phyloP scores from a whole-genome alignment of 176 grass and related monocot species.

The Hyparrhenia diplandra region DNA sequence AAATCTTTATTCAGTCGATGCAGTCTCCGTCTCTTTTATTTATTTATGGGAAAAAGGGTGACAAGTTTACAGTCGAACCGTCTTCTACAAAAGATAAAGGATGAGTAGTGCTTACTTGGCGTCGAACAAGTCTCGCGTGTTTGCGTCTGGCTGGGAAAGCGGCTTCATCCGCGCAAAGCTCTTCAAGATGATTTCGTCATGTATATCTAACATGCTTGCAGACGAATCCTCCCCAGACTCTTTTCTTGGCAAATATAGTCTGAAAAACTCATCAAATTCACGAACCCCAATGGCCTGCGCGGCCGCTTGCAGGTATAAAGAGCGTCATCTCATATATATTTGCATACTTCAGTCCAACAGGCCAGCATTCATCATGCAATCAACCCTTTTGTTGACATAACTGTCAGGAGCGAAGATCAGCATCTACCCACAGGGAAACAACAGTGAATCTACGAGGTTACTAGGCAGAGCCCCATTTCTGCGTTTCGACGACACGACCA shows the following conservation, averaged over 20 bases:
- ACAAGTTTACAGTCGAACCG: not conserved
- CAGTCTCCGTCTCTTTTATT: conserved; percentile 51
- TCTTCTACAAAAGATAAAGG: conserved; percentile 2
- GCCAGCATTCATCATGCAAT: conserved; percentile 76
- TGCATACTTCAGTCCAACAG: conserved; percentile 70
- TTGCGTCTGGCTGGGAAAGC: conserved; percentile 70
- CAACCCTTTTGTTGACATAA: conserved; percentile 71
- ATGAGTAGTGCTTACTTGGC: conserved; percentile 63
- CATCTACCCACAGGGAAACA: conserved; percentile 95
- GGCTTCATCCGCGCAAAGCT: conserved; percentile 63
- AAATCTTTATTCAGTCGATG: conserved; percentile 62
- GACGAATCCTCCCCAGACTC: conserved; percentile 9
- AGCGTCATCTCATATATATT: conserved; percentile 69
- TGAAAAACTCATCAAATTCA: conserved; percentile 85
- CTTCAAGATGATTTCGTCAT: conserved; percentile 49
- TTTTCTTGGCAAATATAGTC: conserved; percentile 39
- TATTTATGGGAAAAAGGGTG: not conserved
- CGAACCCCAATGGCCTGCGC: conserved; percentile 84
- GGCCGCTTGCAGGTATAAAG: conserved; percentile 78
- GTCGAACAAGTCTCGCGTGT: conserved; percentile 75
- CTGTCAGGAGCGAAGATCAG: conserved; percentile 62
- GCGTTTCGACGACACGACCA: conserved; percentile 55
- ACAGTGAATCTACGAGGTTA: conserved; percentile 71
- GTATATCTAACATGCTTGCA: conserved; percentile 11
- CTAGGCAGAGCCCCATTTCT: conserved; percentile 71